Percentiles rank a stretch among this genome's conserved stretches.
phyloP scores from a whole-genome alignment of 1,284 basidiomycete genomes.

The Trichosporon coremiiforme region DNA sequence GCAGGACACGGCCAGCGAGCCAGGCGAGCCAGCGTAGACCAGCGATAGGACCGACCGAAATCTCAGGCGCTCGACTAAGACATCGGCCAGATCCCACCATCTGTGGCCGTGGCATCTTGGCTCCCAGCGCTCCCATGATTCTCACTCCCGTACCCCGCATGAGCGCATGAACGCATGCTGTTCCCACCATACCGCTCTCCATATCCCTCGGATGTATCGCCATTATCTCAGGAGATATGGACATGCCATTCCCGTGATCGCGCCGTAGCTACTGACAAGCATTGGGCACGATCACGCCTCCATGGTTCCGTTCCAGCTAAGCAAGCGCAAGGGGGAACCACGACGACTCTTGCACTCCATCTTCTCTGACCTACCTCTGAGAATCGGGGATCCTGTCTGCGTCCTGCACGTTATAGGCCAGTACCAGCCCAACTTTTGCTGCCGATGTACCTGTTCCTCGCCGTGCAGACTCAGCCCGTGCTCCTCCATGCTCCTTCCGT shows the following conservation, averaged over 20 bases:
- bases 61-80: not conserved
- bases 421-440: constrained; percentile 1
- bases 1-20: not conserved
- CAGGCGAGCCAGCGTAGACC: no score
- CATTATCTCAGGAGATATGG: not conserved
- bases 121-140: not conserved
- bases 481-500: not conserved
- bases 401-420: no score
- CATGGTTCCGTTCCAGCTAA: not conserved
- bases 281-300: not conserved
- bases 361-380: no score
- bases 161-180: no score
- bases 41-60: not conserved
- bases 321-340: not conserved
- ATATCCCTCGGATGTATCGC: not conserved
- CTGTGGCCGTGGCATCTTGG: not conserved
- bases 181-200: not conserved
- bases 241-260: no score
- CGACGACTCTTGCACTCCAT: not conserved
- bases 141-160: not conserved
- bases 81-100: constrained; percentile 8
- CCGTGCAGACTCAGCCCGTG: constrained; percentile 1
- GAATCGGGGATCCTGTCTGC: no score
- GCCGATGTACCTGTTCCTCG: constrained; percentile 10
- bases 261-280: no score